Base-by-base conservation (phyloP, 768 basidiomycete genomes). In the Amanita phalloides region DNA sequence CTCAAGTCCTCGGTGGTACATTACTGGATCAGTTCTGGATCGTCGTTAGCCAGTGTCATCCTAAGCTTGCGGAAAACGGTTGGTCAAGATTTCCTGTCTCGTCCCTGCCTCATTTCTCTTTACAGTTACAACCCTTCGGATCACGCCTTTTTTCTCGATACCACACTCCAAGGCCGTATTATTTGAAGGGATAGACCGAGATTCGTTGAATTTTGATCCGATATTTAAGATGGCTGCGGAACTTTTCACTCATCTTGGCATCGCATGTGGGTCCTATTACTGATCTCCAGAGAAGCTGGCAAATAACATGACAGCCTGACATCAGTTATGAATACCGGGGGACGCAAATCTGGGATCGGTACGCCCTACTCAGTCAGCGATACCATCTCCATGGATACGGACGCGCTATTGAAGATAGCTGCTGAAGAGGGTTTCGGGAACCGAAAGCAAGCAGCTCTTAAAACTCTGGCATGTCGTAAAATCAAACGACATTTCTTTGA, bases 21-120 rank as follows among this genome's bases (percentile, higher is more conserved):
- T 50, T 60, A 43, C 11, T 55, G 3, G 53, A 60, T n/a, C 48
- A 32, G 17, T 58, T 60, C 45, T 58, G 57, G 55, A 11, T 33
- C 32, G 26, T 48, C 39, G 41, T 62, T 42, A 55, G 38, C 30
- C 54, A 26, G 45, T 59, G 57, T 48, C 56, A 61, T 51, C 57
- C 58, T 13, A 55, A 55, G 45, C 50, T 61, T 36, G 20, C 14
- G 23, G 55, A 53, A 39, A 61, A 61, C 25, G 43, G 58, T 62
- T 26, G 11, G 60, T 48, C 45, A 33, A 10, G 11, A 21, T n/a
- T 14, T 20, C 47, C 32, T 25, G 14, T 17, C 21, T 46, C 33
- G 32, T n/a, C 20, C 42, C 42, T 14, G 43, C 23, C 46, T 9
- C 41, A 25, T 42, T 39, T 14, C 35, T 20, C 28, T 38, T 13